A percentile compares a stretch with the other conserved stretches of the same genome.
Evolutionary conservation across 345 rosid species (phyloP).

Genomic region (Acer yangbiense): DNA sequence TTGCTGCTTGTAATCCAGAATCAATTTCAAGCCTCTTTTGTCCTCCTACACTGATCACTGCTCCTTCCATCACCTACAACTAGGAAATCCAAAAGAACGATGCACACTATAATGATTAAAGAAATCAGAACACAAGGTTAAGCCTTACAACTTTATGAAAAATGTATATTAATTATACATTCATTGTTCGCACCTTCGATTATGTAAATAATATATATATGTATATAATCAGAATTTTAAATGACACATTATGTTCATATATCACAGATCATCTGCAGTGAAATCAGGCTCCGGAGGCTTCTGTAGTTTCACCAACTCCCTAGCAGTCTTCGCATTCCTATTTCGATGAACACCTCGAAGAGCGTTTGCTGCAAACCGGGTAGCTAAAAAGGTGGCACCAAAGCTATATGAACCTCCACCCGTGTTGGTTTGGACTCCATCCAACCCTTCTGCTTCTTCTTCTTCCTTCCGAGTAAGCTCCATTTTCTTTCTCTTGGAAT

Average conservation of each 20-base stretch:
- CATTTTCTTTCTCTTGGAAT: constrained; percentile 72
- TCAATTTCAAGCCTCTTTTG: constrained; percentile 28
- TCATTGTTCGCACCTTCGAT: background rate
- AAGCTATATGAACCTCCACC: constrained; percentile 71
- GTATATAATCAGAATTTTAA: background rate
- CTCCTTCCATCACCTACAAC: constrained; percentile 22
- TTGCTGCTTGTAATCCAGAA: background rate
- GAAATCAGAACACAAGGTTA: too few species aligned
- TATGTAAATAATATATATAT: background rate
- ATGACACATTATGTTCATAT: background rate
- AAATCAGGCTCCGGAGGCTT: constrained; percentile 98
- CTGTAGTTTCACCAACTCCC: constrained; percentile 72
- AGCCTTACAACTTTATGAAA: constrained; percentile 14
- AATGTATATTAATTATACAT: constrained; percentile 4
- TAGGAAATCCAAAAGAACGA: constrained; percentile 19
- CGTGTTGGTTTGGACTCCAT: constrained; percentile 29
- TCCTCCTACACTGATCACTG: constrained; percentile 33
- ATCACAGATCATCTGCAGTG: constrained; percentile 61
- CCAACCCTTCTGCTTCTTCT: constrained; percentile 52
- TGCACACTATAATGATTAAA: too few species aligned
- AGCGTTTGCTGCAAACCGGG: constrained; percentile 90
- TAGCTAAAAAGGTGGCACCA: constrained; percentile 87
- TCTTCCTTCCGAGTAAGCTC: constrained; percentile 76
- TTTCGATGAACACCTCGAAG: constrained; percentile 83
- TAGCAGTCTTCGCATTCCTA: constrained; percentile 68